Base-by-base conservation (phyloP, 768 basidiomycete species). In the Leccinum arenicola region DNA sequence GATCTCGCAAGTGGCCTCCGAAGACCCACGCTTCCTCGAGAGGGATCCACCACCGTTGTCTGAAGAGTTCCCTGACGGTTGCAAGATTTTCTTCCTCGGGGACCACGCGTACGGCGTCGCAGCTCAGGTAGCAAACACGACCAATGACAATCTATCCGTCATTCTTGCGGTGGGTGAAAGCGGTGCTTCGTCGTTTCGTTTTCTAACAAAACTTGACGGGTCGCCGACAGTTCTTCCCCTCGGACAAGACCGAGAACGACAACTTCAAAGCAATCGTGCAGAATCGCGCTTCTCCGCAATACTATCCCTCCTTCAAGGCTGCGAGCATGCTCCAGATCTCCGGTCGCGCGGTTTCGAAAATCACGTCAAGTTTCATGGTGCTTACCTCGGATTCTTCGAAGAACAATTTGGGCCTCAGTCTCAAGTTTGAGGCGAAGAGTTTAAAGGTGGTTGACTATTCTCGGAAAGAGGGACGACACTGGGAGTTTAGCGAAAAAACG, bases 21-120 rank as follows among this genome's bases (percentile, higher is more conserved):
- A 98, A 73, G 97, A 99, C 70, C 90, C 93, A 27, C 87, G 91
- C 29, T 92, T 82, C 71, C 57, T 91, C 48, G 97, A 98, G 74
- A 83, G 84, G 66, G 86, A 84, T 9, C 84, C 97, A 0, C 89
- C 93, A 1, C 86, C 92, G 0, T 74, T 98, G 31, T 80, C 85
- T 0, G 87, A 93, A 55, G 97, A 98, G 70, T 98, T 93, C 75
- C 95, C 95, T 0, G 85, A 84, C 0, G 92, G 90, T 1, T 90
- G 86, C 71, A 92, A 89, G 69, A 91, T 98, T 29, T 97, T 99
- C 76, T 98, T 98, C 85, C 81, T 98, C 7, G 95, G 96, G 15
- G 89, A 92, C 68, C 88, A 93, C 70, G 93, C 91, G 0, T 99
- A 96, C 68, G 97, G 97, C n/a, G 88, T 92, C 3, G 93, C 96